Evolutionary conservation across 345 rosid species (phyloP), one percentile per base, ranked within the genome.

Genomic region (Bruguiera parviflora): DNA sequence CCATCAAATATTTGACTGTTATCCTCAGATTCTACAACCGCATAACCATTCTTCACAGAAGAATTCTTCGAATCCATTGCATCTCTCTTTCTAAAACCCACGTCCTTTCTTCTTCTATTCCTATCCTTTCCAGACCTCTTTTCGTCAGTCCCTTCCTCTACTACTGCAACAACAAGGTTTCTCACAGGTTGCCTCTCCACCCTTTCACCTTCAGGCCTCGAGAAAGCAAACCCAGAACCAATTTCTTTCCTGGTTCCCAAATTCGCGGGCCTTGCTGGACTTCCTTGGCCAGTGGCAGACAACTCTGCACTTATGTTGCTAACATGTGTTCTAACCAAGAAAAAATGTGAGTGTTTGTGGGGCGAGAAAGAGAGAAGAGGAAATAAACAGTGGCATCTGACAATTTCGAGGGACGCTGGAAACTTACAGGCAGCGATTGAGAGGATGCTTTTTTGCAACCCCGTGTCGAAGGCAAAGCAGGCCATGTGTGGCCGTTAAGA

Each of bases 401-500:
- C 72, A 68, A n/a, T 63, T 29, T 19, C 28, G 69, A 72, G 51
- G 27, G 65, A 56, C 28, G 60, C 49, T 32, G 82, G 57, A n/a
- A 53, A 78, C 84, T 69, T 80, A 79, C 82, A 67, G 21, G 62
- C 57, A 25, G 71, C 21, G 37, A 72, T 4, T 21, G 79, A 75
- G 63, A 72, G 63, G 70, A 66, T 64, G 59, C 31, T 82, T 2
- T 69, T 52, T 29, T 66, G 82, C 31, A 51, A 82, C 67, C 51
- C 46, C 16, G 66, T 49, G 66, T 22, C 71, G 72, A 78, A 73
- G 78, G 77, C 58, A 61, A 43, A 69, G 77, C 74, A 77, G 81
- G 84, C 87, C 89, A 87, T 87, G 60, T 75, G 79, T 82, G 88
- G 88, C 85, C 89, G 84, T 77, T 70, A 56, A 19, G 39, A 24